A percentile compares a stretch with the other conserved stretches of the same genome.
These are phyloP conservation scores for Conoideocrella luteorostrata DNA, from an alignment of 2,329 filamentous ascomycete genomes.

Conservation along the genomic window DNA sequence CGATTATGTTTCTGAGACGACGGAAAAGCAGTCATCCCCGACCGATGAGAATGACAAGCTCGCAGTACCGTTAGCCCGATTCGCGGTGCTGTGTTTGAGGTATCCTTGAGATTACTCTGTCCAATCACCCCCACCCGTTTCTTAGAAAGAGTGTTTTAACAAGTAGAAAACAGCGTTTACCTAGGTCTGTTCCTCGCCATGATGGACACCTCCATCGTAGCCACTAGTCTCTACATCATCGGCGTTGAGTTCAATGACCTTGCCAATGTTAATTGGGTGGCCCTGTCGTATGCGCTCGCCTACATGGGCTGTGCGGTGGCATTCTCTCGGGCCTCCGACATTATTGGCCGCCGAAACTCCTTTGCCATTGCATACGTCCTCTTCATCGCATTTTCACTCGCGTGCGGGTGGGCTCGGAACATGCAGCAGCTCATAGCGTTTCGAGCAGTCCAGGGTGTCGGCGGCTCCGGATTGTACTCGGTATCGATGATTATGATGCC, in stretches of 20 bases:
- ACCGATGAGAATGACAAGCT: background rate
- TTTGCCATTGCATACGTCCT: constrained; percentile 44
- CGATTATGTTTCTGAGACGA: too few species aligned
- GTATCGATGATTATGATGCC: constrained; percentile 50
- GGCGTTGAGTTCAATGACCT: constrained; percentile 42
- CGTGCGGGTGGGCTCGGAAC: constrained; percentile 34
- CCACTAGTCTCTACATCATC: constrained; percentile 51
- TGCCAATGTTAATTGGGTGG: constrained; percentile 45
- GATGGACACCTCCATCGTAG: constrained; percentile 54
- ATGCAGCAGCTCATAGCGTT: constrained; percentile 41
- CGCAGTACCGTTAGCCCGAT: background rate
- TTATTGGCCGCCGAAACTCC: constrained; percentile 46
- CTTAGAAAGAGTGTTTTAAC: too few species aligned
- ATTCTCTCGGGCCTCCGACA: constrained; percentile 47
- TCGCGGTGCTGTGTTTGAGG: background rate
- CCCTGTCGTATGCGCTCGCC: constrained; percentile 48
- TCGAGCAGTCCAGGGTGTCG: constrained; percentile 44
- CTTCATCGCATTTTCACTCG: constrained; percentile 52
- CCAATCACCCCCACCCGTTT: background rate
- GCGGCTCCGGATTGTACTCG: constrained; percentile 46
- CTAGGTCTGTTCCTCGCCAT: constrained; percentile 51
- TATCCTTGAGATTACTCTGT: background rate
- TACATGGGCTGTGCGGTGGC: constrained; percentile 52
- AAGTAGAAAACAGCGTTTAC: constrained; percentile 31
- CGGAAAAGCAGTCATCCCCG: too few species aligned